phyloP scores from a whole-genome alignment of 179 eudicot species.

The Patellifolia procumbens region DNA sequence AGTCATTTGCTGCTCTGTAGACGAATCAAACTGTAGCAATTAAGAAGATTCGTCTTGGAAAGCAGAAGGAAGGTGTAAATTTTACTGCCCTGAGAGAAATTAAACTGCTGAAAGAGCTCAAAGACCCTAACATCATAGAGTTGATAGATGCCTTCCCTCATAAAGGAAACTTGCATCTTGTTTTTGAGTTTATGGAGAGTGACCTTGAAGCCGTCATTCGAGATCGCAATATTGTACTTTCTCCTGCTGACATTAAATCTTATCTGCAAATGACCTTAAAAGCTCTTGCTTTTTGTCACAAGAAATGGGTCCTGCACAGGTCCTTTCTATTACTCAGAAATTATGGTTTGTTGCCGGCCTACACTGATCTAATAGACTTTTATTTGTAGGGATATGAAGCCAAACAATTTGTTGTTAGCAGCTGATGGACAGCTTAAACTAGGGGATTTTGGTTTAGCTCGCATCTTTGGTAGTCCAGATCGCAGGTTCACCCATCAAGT shows the following conservation, averaged over 20 bases:
- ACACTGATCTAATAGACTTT: slow-evolving; percentile 11
- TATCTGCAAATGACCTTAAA: slow-evolving; percentile 90
- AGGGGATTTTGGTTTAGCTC: slow-evolving; percentile 95
- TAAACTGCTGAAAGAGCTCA: slow-evolving; percentile 87
- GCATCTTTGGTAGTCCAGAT: slow-evolving; percentile 93
- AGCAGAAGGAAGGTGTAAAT: slow-evolving; percentile 98
- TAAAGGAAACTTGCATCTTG: slow-evolving; percentile 91
- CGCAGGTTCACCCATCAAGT: slow-evolving; percentile 93
- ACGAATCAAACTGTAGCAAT: slow-evolving; percentile 85
- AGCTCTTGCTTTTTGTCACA: slow-evolving; percentile 89
- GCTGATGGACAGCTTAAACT: slow-evolving; percentile 83
- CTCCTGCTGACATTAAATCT: slow-evolving; percentile 86
- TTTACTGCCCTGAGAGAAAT: slow-evolving; percentile 95
- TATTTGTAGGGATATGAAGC: slow-evolving; percentile 88
- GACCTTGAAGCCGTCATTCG: slow-evolving; percentile 98
- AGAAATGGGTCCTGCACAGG: slow-evolving; percentile 99
- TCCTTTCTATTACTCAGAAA: slow-evolving; percentile 13
- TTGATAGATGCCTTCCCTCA: slow-evolving; percentile 93
- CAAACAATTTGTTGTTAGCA: slow-evolving; percentile 85
- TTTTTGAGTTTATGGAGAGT: slow-evolving; percentile 97
- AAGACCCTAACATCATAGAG: slow-evolving; percentile 81
- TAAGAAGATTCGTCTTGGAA: slow-evolving; percentile 93
- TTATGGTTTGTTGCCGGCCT: neutral
- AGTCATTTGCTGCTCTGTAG: slow-evolving; percentile 42
- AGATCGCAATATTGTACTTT: slow-evolving; percentile 89